Conservation (phyloP, 441 rosid genomes). For the Isatis lusitanica region DNA sequence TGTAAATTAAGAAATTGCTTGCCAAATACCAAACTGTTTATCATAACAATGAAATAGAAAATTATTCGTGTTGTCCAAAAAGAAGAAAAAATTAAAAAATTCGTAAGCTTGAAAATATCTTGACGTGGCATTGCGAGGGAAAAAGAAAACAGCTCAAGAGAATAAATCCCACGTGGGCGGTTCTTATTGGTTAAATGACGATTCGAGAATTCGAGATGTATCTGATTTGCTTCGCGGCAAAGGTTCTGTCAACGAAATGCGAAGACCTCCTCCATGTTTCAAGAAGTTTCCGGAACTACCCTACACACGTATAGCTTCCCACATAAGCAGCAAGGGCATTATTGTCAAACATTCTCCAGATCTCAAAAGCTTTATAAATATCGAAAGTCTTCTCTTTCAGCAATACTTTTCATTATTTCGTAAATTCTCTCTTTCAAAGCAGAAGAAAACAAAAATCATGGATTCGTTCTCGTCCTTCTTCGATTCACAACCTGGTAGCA, state of each 20-base stretch:
- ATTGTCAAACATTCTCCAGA: background rate
- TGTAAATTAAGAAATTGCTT: background rate
- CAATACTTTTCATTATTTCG: background rate
- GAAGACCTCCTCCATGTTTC: conserved; percentile 15
- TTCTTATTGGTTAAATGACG: conserved; percentile 10
- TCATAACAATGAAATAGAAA: background rate
- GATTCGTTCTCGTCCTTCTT: conserved; percentile 36
- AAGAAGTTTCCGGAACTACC: conserved; percentile 28
- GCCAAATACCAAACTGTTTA: background rate
- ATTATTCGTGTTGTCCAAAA: too few relatives aligned
- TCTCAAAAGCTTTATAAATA: conserved; percentile 5
- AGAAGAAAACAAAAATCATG: background rate
- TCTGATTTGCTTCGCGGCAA: conserved; percentile 32
- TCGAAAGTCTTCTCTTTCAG: background rate
- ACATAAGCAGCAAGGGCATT: background rate
- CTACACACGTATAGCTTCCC: background rate
- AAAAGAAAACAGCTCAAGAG: too few relatives aligned
- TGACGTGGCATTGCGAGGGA: background rate
- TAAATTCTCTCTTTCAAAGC: background rate
- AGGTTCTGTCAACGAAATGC: background rate
- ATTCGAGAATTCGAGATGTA: background rate
- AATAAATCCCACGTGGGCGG: background rate
- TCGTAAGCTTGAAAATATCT: background rate
- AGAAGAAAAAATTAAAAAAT: too few relatives aligned
- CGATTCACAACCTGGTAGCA: conserved; percentile 40